These are phyloP conservation scores for Asterochloris sp. DNA, from an alignment of 139 green algal genomes.

Conservation along the genomic window DNA sequence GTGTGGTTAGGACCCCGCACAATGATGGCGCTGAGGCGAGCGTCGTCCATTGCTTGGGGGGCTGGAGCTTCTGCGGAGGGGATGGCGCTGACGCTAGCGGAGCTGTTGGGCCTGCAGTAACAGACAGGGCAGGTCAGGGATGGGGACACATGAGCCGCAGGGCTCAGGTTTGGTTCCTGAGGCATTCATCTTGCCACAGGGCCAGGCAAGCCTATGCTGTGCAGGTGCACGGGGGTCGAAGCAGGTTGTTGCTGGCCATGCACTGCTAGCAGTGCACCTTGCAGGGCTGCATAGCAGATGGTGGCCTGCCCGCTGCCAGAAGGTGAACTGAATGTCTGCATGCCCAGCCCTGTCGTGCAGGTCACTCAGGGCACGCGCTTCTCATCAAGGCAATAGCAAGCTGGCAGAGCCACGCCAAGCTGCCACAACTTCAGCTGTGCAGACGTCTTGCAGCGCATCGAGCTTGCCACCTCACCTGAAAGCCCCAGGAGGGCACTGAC, in stretches of 20 bases:
- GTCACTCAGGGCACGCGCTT: neutral
- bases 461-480: neutral
- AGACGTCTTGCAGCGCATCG: neutral
- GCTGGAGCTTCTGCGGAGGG: neutral
- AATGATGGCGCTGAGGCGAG: neutral
- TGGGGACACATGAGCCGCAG: neutral
- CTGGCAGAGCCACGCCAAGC: neutral
- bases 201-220: neutral
- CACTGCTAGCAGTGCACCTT: no score
- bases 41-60: neutral
- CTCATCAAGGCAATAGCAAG: neutral
- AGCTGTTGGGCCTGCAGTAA: neutral
- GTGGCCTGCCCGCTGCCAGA: neutral
- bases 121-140: neutral
- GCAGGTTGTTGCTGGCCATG: no score
- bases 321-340: neutral
- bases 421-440: neutral
- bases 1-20: conserved; percentile 2
- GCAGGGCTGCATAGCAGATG: neutral
- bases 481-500: conserved; percentile 45
- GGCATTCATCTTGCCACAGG: neutral
- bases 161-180: neutral
- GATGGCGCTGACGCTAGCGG: neutral
- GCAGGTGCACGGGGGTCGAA: neutral
- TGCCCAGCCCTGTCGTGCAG: neutral